A percentile compares a stretch with the other conserved stretches of the same genome.
These are phyloP conservation scores for Epithemia pelagica DNA, from an alignment of 108 stramenopile species.

Conservation along the genomic window DNA sequence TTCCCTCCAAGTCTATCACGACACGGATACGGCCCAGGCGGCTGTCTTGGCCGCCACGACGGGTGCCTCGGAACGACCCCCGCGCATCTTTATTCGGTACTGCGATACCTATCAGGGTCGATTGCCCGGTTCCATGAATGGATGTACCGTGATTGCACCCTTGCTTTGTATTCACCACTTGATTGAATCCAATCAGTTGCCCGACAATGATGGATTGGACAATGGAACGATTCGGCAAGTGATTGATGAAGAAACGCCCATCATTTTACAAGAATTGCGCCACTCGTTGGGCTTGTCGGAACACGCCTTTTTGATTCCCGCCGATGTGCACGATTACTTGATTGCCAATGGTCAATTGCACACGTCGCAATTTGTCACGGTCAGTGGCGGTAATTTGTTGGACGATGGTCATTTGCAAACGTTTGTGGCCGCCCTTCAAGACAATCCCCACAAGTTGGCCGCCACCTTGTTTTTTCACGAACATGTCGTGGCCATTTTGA, in stretches of 20 bases:
- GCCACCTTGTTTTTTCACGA: slow-evolving; percentile 63
- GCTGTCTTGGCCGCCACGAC: neutral
- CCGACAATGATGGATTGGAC: slow-evolving; percentile 26
- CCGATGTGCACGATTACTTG: slow-evolving; percentile 63
- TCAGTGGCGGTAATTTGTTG: slow-evolving; percentile 55
- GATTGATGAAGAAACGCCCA: slow-evolving; percentile 44
- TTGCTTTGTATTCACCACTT: slow-evolving; percentile 52
- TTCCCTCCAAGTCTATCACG: neutral
- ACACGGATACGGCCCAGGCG: too few species aligned
- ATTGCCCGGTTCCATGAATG: slow-evolving; percentile 44
- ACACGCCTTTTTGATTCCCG: slow-evolving; percentile 60
- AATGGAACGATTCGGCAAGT: slow-evolving; percentile 43
- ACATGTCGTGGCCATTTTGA: slow-evolving; percentile 48
- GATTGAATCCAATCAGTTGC: slow-evolving; percentile 6
- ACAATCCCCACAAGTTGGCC: slow-evolving; percentile 16
- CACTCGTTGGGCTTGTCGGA: slow-evolving; percentile 36
- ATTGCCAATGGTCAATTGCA: slow-evolving; percentile 35
- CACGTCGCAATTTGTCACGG: slow-evolving; percentile 48
- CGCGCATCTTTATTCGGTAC: slow-evolving; percentile 32
- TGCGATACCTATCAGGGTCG: slow-evolving; percentile 75
- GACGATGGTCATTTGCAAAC: slow-evolving; percentile 44
- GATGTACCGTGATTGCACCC: slow-evolving; percentile 71
- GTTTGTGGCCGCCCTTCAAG: slow-evolving; percentile 14
- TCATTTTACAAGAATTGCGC: slow-evolving; percentile 35
- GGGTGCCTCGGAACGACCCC: slow-evolving; percentile 13